A percentile compares a stretch with the other conserved stretches of the same genome.
Conservation (phyloP, 2,329 filamentous ascomycete genomes). For the Dothideomycetes sp. region DNA sequence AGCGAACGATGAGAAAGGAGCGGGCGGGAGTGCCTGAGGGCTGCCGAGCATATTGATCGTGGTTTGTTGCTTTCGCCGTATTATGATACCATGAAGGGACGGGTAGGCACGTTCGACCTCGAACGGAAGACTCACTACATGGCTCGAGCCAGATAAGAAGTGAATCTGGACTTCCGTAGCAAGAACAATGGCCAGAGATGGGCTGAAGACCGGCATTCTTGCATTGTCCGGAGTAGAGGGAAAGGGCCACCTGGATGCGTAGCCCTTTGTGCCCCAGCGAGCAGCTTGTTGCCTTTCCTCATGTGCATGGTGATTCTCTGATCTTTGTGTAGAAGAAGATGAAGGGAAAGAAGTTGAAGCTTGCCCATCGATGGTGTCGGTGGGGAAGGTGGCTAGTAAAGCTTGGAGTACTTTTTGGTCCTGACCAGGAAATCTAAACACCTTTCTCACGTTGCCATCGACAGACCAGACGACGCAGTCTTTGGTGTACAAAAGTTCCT, state of each 20-base stretch:
- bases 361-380: neutral
- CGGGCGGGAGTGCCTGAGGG: slow-evolving; percentile 42
- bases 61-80: slow-evolving; percentile 66
- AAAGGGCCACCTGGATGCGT: neutral
- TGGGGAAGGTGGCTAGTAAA: slow-evolving; percentile 63
- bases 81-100: slow-evolving; percentile 69
- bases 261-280: slow-evolving; percentile 1
- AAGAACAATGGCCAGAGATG: slow-evolving; percentile 77
- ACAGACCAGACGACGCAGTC: slow-evolving; percentile 80
- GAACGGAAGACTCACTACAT: slow-evolving; percentile 88
- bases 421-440: slow-evolving; percentile 77
- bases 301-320: slow-evolving; percentile 1
- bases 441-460: slow-evolving; percentile 71
- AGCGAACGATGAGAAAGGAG: slow-evolving; percentile 74
- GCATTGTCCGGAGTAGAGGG: neutral
- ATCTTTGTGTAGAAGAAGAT: neutral
- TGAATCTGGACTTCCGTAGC: slow-evolving; percentile 89
- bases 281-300: neutral
- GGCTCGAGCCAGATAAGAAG: slow-evolving; percentile 76
- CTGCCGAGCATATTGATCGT: slow-evolving; percentile 29
- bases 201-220: slow-evolving; percentile 2
- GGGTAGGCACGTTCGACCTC: slow-evolving; percentile 82
- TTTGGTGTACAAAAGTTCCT: slow-evolving; percentile 69
- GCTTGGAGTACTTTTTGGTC: slow-evolving; percentile 80
- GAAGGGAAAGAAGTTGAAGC: neutral